Evolutionary conservation across 2,329 filamentous ascomycete species (phyloP).

Genomic region (Colletotrichum echinochloae): DNA sequence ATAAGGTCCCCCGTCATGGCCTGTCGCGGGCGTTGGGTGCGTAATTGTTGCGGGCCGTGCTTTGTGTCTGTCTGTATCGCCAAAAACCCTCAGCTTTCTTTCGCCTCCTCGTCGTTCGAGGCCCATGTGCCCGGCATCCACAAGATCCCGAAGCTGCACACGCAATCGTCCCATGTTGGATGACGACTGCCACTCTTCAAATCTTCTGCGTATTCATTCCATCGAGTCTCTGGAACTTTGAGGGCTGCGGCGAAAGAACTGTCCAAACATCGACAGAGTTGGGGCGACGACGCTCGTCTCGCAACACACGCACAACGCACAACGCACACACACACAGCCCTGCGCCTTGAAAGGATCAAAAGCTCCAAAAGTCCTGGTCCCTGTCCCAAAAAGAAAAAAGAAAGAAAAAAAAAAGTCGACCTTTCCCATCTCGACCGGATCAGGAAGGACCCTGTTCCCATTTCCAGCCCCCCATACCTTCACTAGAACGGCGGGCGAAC

Average conservation of each 20-base stretch:
- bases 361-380: slow-evolving; percentile 23
- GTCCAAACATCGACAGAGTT: slow-evolving; percentile 1
- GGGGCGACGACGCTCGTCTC: background rate
- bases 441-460: slow-evolving; percentile 39
- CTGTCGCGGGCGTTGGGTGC: slow-evolving; percentile 22
- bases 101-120: background rate
- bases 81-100: background rate
- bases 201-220: background rate
- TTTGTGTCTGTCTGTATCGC: background rate
- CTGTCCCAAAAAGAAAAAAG: too few relatives aligned
- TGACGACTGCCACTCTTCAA: slow-evolving; percentile 30
- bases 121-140: background rate
- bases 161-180: slow-evolving; percentile 36
- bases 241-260: slow-evolving; percentile 1
- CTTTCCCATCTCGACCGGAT: slow-evolving; percentile 36
- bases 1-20: too few relatives aligned
- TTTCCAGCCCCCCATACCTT: background rate
- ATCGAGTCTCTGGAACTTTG: background rate
- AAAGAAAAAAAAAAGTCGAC: too few relatives aligned
- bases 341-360: slow-evolving; percentile 6
- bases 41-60: background rate
- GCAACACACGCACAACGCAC: slow-evolving; percentile 19
- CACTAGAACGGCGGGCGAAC: slow-evolving; percentile 30
- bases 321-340: background rate
- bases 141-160: slow-evolving; percentile 26